A percentile compares a stretch with the other conserved stretches of the same genome.
These are phyloP conservation scores for Penstemon davidsonii DNA, from an alignment of 257 asterid species.

Conservation along the genomic window DNA sequence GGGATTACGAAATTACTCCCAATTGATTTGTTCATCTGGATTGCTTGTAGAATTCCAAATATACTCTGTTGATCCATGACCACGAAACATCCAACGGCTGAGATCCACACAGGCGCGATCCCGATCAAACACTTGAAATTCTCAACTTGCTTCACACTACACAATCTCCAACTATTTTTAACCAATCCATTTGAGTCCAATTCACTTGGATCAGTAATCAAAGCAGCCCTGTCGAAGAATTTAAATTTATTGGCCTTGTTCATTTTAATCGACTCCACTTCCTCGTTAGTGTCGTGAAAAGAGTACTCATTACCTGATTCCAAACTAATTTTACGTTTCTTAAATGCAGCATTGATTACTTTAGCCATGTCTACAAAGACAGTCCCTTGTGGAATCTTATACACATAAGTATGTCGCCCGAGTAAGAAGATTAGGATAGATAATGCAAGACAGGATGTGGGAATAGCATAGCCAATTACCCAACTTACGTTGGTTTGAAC, in stretches of 20 bases:
- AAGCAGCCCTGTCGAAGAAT: slow-evolving; percentile 63
- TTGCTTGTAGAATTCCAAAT: slow-evolving; percentile 64
- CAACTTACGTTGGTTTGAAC: slow-evolving; percentile 79
- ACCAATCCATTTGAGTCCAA: slow-evolving; percentile 46
- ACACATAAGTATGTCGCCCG: slow-evolving; percentile 53
- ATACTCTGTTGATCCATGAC: slow-evolving; percentile 73
- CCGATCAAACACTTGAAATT: slow-evolving; percentile 52
- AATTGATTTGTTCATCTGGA: slow-evolving; percentile 51
- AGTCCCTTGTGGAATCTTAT: slow-evolving; percentile 45
- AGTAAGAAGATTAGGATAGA: slow-evolving; percentile 59
- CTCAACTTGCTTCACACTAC: slow-evolving; percentile 67
- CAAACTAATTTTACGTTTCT: slow-evolving; percentile 40
- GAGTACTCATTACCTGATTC: not conserved
- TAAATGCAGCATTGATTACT: slow-evolving; percentile 46
- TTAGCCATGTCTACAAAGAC: slow-evolving; percentile 62
- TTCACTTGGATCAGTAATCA: slow-evolving; percentile 40
- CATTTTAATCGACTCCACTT: not conserved
- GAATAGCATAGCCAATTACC: slow-evolving; percentile 66
- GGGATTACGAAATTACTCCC: slow-evolving; percentile 61
- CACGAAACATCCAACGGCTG: slow-evolving; percentile 65
- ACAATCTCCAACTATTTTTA: slow-evolving; percentile 50
- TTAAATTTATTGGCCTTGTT: slow-evolving; percentile 30
- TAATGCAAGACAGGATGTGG: slow-evolving; percentile 60
- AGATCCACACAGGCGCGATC: slow-evolving; percentile 65
- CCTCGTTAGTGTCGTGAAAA: slow-evolving; percentile 36